Evolutionary conservation across 495 filamentous ascomycete species (phyloP).

Genomic region (Lasiosphaeria ovina): DNA sequence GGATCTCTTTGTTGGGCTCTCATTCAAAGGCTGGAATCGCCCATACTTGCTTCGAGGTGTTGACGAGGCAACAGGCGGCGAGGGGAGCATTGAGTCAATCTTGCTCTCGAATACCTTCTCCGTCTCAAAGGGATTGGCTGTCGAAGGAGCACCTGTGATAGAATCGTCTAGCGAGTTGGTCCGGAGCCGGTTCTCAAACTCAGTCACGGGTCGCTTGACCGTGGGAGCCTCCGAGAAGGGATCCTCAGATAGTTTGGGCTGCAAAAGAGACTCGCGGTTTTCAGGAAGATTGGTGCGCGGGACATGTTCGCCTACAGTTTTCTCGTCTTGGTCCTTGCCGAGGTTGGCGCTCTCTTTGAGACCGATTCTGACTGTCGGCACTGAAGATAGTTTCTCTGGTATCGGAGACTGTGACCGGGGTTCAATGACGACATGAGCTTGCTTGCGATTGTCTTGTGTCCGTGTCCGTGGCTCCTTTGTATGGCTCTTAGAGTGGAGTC

Average conservation of each 20-base stretch:
- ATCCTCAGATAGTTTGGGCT: conserved; percentile 24
- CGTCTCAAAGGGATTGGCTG: conserved; percentile 16
- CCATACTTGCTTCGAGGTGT: conserved; percentile 10
- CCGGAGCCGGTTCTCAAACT: conserved; percentile 20
- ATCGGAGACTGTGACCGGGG: neutral
- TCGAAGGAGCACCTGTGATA: conserved; percentile 8
- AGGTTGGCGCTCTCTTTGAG: conserved; percentile 31
- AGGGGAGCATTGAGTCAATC: conserved; percentile 10
- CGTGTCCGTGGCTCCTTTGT: neutral
- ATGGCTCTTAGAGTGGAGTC: conserved; percentile 4
- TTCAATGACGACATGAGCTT: neutral
- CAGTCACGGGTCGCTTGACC: conserved; percentile 7
- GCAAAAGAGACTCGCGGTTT: conserved; percentile 20
- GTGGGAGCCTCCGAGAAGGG: conserved; percentile 29
- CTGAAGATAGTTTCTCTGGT: neutral
- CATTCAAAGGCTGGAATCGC: neutral
- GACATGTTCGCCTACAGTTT: conserved; percentile 21
- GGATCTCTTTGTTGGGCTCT: conserved; percentile 14
- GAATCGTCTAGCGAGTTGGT: conserved; percentile 9
- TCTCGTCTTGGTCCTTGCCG: conserved; percentile 22
- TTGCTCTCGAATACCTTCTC: conserved; percentile 14
- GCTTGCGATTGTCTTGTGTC: neutral
- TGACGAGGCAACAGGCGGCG: conserved; percentile 10
- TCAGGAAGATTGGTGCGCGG: conserved; percentile 26
- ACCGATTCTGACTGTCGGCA: conserved; percentile 20